A percentile compares a stretch with the other conserved stretches of the same genome.
These are phyloP conservation scores for Wickerhamiella spandovensis DNA, from an alignment of 805 yeast genomes.

Conservation along the genomic window DNA sequence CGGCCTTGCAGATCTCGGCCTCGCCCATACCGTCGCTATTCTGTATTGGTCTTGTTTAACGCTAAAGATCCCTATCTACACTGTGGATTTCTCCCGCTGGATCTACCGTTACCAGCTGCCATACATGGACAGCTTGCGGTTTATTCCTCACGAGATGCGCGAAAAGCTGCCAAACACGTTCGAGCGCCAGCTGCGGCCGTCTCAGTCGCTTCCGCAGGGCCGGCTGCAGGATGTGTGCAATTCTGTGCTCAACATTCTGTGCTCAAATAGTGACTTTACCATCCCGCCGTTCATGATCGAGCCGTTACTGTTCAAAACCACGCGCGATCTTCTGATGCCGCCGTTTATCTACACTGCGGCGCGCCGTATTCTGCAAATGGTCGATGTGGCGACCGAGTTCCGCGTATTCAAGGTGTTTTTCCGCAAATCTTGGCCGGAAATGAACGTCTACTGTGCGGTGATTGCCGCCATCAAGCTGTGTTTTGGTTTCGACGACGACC, in stretches of 20 bases:
- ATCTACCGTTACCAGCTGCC: conserved; percentile 22
- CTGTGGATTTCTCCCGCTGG: conserved; percentile 20
- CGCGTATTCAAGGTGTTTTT: neutral
- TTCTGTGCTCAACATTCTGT: neutral
- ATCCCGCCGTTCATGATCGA: conserved; percentile 21
- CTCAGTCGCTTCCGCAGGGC: neutral
- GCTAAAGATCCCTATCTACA: conserved; percentile 17
- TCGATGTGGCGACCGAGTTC: neutral
- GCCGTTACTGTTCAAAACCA: conserved; percentile 31
- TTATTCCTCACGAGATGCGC: conserved; percentile 3
- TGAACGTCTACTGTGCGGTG: conserved; percentile 8
- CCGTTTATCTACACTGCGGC: conserved; percentile 34
- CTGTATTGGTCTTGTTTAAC: conserved; percentile 16
- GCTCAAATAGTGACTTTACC: neutral
- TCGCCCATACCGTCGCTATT: conserved; percentile 21
- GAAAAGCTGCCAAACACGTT: conserved; percentile 1
- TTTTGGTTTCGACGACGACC: conserved; percentile 19
- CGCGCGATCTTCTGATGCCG: conserved; percentile 36
- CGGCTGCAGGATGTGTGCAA: neutral
- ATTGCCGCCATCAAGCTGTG: conserved; percentile 11
- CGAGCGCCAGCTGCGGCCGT: neutral
- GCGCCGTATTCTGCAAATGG: conserved; percentile 17
- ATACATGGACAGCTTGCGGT: conserved; percentile 12
- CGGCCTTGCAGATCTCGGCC: neutral
- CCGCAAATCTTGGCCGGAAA: conserved; percentile 4